These are phyloP conservation scores for Oryza rufipogon DNA, from an alignment of 176 grass and related monocot genomes.

Conservation along the genomic window DNA sequence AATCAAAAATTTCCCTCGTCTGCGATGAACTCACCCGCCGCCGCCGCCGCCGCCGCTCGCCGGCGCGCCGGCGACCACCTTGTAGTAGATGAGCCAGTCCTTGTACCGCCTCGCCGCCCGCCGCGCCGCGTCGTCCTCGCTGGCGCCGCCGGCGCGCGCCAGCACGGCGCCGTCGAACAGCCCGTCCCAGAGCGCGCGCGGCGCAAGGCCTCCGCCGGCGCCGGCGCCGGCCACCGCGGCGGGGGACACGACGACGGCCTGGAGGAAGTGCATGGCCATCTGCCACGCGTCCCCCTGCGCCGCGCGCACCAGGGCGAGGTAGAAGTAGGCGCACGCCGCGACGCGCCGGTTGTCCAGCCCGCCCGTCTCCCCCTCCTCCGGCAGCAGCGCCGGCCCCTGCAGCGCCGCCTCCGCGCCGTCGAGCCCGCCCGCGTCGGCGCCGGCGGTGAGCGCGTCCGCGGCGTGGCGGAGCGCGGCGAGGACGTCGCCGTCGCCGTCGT, in stretches of 20 bases:
- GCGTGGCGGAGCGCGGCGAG: conserved; percentile 66
- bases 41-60: conserved; percentile 19
- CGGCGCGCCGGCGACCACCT: conserved; percentile 64
- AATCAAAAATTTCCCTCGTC: conserved; percentile 20
- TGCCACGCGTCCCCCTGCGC: conserved; percentile 79
- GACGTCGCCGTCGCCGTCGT: conserved; percentile 41
- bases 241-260: conserved; percentile 61
- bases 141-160: conserved; percentile 24
- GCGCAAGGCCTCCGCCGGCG: conserved; percentile 51
- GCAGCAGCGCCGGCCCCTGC: conserved; percentile 78
- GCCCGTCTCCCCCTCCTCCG: conserved; percentile 68
- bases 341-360: conserved; percentile 72
- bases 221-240: conserved; percentile 36
- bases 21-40: conserved; percentile 45
- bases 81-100: conserved; percentile 97
- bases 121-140: conserved; percentile 53
- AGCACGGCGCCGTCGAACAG: conserved; percentile 55
- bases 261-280: conserved; percentile 88
- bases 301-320: conserved; percentile 70
- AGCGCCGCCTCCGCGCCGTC: conserved; percentile 63
- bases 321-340: conserved; percentile 88
- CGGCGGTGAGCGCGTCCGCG: conserved; percentile 43
- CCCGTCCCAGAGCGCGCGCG: conserved; percentile 62
- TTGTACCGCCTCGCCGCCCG: conserved; percentile 73
- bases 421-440: not conserved